These are phyloP conservation scores for Boletus rubropictus DNA, from an alignment of 768 basidiomycete genomes.

Conservation along the genomic window DNA sequence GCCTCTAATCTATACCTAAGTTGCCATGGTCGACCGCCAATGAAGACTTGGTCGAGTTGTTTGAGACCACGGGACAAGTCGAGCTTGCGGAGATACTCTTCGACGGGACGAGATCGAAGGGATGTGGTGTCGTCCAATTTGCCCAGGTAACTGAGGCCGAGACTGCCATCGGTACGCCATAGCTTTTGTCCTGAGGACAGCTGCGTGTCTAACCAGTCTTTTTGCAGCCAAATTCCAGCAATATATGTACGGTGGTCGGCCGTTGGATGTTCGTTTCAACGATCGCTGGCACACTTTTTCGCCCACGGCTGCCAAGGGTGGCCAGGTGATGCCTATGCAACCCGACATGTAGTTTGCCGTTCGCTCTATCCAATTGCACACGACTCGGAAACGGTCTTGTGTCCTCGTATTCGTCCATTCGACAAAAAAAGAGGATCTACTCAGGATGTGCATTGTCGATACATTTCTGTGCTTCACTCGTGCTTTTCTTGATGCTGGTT, in stretches of 20 bases:
- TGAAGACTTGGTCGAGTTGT: conserved; percentile 95
- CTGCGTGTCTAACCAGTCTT: not conserved
- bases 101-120: conserved; percentile 89
- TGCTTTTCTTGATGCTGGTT: not conserved
- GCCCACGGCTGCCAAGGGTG: conserved; percentile 83
- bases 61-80: conserved; percentile 95
- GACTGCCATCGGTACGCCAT: conserved; percentile 74
- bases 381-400: not conserved
- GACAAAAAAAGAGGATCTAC: not conserved
- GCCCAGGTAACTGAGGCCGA: conserved; percentile 82
- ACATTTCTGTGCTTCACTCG: not conserved
- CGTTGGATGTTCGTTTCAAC: conserved; percentile 89
- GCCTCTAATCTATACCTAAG: conserved; percentile 37
- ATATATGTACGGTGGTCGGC: conserved; percentile 92
- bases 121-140: conserved; percentile 95
- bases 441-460: not conserved
- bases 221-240: conserved; percentile 82
- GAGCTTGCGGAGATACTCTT: conserved; percentile 92
- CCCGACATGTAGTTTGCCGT: conserved; percentile 37
- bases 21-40: conserved; percentile 99
- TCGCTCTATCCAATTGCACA: not conserved
- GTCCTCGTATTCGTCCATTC: not conserved
- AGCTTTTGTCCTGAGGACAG: not conserved
- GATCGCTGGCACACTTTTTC: conserved; percentile 94
- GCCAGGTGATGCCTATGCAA: conserved; percentile 63